Evolutionary conservation across 176 grass and related monocot species (phyloP), one percentile per base, ranked within the genome.

Genomic region (Triticum timopheevii): DNA sequence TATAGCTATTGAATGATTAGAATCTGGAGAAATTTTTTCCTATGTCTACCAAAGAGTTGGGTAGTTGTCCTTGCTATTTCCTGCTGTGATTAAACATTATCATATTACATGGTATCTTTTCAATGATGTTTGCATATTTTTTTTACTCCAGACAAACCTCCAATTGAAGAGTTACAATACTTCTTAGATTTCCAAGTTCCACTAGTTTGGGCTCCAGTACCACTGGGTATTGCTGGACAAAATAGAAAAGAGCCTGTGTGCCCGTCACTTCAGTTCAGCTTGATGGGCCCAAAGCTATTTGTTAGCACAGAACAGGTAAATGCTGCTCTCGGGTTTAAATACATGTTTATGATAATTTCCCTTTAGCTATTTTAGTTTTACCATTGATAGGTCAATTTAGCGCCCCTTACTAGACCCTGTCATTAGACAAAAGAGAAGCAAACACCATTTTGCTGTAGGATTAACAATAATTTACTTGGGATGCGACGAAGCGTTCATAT

Each of bases 301-400:
- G 87, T 99, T 85, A 99, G 97, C 94, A 91, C 97, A 50, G 97
- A 99, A 81, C 97, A 99, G 97, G 97, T 99, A 99, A 86, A 73
- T 3, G 65, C 5, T 65, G 61, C 24, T 50, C 83, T 76, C 5
- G 10, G 50, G 72, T 63, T 39, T 82, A 27, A 68, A 52, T 31
- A 39, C 17, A 30, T 58, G n/a, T 15, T 39, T 54, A 39, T 24
- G 12, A 13, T 73, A 47, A 38, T 76, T 68, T 39, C 3, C 4
- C 79, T 84, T 76, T 64, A 54, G 0, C 4, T 80, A 73, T 66
- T 59, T 58, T 61, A 36, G 47, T 65, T 73, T 59, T 87, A 66
- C 10, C 16, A 24, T 30, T 45, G 24, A 61, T 23, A 81, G 20
- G 45, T 61, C 50, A 36, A 61, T 52, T 82, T 62, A 70, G 19